Evolutionary conservation across 768 basidiomycete species (phyloP).

Genomic region (Termitomyces sp.): DNA sequence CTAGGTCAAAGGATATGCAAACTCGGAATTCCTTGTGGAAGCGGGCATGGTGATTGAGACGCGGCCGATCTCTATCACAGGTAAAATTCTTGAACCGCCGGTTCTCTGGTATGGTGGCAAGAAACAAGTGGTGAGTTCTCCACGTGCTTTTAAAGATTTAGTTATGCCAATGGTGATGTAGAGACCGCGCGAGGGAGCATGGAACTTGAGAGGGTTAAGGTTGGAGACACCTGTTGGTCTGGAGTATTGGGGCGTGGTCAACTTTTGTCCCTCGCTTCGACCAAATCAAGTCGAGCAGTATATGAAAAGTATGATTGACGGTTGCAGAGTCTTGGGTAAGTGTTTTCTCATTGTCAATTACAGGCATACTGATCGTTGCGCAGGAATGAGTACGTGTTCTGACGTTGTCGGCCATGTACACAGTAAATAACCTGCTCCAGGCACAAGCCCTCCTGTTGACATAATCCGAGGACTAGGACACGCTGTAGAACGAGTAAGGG

Average conservation of each 20-base stretch:
- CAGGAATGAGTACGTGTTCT: constrained; percentile 10
- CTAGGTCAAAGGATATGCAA: constrained; percentile 13
- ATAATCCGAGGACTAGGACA: constrained; percentile 3
- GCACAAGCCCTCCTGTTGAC: not conserved
- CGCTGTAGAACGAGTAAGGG: constrained; percentile 7
- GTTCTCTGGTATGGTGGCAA: constrained; percentile 11
- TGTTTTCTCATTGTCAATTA: not conserved
- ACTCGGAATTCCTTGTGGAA: constrained; percentile 30
- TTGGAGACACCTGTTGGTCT: constrained; percentile 14
- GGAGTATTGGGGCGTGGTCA: constrained; percentile 16
- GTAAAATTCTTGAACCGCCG: constrained; percentile 17
- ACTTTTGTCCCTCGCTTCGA: constrained; percentile 1
- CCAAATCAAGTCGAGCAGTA: not conserved
- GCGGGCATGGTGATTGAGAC: constrained; percentile 31
- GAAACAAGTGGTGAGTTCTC: not conserved
- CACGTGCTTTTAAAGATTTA: not conserved
- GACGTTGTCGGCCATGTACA: not conserved
- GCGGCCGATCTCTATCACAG: constrained; percentile 18
- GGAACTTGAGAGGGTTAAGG: constrained; percentile 20
- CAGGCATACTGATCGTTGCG: not conserved
- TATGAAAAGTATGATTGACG: constrained; percentile 1
- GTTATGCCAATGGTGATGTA: not conserved
- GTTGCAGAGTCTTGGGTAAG: constrained; percentile 2
- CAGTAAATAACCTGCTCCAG: not conserved
- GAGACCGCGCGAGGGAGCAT: constrained; percentile 19